Evolutionary conservation across 2,329 filamentous ascomycete genomes (phyloP).

Genomic region (Venturia pyrina): DNA sequence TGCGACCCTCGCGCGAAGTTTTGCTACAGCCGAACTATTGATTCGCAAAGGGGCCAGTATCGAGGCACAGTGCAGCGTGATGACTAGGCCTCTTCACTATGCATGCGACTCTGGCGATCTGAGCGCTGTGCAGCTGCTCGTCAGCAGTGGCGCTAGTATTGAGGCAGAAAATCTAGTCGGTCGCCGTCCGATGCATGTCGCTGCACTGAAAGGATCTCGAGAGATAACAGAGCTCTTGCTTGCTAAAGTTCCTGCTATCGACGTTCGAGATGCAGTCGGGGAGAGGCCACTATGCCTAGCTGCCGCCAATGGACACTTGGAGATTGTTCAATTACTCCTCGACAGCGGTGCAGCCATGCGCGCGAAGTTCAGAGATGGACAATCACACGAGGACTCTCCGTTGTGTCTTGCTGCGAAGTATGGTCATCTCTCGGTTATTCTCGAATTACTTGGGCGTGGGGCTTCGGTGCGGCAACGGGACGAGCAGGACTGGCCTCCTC

Average conservation of each 20-base stretch:
- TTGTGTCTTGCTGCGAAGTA: conserved; percentile 27
- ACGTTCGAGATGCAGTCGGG: conserved; percentile 24
- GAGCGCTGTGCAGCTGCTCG: conserved; percentile 24
- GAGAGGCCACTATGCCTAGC: conserved; percentile 27
- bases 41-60: conserved; percentile 23
- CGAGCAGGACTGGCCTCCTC: conserved; percentile 27
- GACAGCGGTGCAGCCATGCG: conserved; percentile 21
- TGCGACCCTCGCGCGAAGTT: conserved; percentile 25
- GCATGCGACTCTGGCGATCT: conserved; percentile 24
- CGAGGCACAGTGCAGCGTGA: conserved; percentile 22
- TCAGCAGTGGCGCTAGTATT: conserved; percentile 25
- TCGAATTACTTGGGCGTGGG: conserved; percentile 24
- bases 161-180: conserved; percentile 23
- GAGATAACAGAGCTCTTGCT: conserved; percentile 24
- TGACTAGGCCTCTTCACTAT: conserved; percentile 28
- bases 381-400: conserved; percentile 27
- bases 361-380: conserved; percentile 19
- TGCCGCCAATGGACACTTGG: conserved; percentile 23
- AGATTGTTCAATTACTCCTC: conserved; percentile 25
- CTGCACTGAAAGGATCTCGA: conserved; percentile 21
- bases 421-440: conserved; percentile 25
- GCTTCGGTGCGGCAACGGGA: conserved; percentile 26
- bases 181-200: conserved; percentile 27
- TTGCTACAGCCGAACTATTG: conserved; percentile 28
- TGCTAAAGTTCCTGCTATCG: conserved; percentile 22